Base-by-base conservation (phyloP, 2,329 filamentous ascomycete species). In the Claviceps africana region DNA sequence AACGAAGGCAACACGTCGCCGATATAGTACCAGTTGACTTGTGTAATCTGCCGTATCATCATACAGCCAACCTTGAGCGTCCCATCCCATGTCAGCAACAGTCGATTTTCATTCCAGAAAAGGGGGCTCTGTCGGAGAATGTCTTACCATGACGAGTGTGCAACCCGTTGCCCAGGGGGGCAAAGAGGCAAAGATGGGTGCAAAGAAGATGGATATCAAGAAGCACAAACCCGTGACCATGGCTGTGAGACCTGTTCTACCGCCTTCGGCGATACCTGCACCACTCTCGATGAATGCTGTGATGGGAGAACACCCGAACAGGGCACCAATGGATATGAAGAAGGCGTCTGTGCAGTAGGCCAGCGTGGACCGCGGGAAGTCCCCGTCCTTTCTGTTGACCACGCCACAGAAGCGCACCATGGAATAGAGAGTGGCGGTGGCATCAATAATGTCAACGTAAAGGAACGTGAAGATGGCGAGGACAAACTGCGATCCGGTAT, bases 361-460 rank as follows among this genome's bases (percentile, higher is more conserved):
- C 33, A 91, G 70, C 1, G 88, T 88, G 2, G 86, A 90, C 42
- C 88, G 83, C 50, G 90, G 87, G 56, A 95, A 95, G 64, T 94
- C 88, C n/a, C 83, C 81, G 2, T 84, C 80, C 46, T 78, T 73
- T 58, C 76, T 67, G 61, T 83, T 75, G 58, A 85, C 79, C 45
- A 78, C 76, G 30, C 81, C 79, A 55, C 79, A 82, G 68, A 88
- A 88, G 22, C 83, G 81, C 1, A 85, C 85, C 85, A 89, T 88
- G n/a, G 83, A 85, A 68, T 88, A 88, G 39, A 88, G 70, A 0
- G 85, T 88, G 43, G 84, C 85, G 0, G 85, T 88, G 60, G 82
- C 83, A 62, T 89, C 85, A 54, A 89, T 82, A 58, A 88, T 86
- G 60, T 88, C 85, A 49, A 89, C 85, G 54, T 88, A 88, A 2